Conservation (phyloP, 2,329 filamentous ascomycete species). For the Stagonosporopsis vannaccii region DNA sequence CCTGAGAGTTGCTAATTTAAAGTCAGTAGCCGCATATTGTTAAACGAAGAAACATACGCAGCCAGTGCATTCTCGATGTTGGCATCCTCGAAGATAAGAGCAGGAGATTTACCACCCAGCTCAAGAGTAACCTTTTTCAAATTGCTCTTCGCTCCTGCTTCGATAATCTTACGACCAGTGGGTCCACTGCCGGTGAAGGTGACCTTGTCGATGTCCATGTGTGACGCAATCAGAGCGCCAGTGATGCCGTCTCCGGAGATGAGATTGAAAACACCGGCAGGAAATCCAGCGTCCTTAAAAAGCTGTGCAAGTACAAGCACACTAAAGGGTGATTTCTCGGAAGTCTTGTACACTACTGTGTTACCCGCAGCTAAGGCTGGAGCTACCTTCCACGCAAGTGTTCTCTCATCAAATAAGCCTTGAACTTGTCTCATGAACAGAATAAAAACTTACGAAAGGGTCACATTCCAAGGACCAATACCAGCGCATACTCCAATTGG, state of each 20-base stretch:
- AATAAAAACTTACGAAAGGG: not conserved
- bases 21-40: not conserved
- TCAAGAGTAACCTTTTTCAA: slow-evolving; percentile 57
- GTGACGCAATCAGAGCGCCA: slow-evolving; percentile 45
- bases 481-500: slow-evolving; percentile 41
- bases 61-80: slow-evolving; percentile 55
- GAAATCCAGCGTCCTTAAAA: slow-evolving; percentile 47
- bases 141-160: slow-evolving; percentile 50
- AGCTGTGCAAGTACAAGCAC: slow-evolving; percentile 35
- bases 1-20: slow-evolving; percentile 24
- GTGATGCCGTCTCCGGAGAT: slow-evolving; percentile 38
- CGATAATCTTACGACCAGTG: slow-evolving; percentile 50
- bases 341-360: slow-evolving; percentile 41
- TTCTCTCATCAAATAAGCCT: not conserved
- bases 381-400: slow-evolving; percentile 39
- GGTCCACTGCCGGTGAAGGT: slow-evolving; percentile 51
- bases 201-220: slow-evolving; percentile 54
- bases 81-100: slow-evolving; percentile 56
- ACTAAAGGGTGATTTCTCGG: slow-evolving; percentile 40
- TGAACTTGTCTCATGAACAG: not conserved
- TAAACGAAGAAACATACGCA: not conserved
- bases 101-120: slow-evolving; percentile 57
- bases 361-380: slow-evolving; percentile 32
- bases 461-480: slow-evolving; percentile 40
- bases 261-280: slow-evolving; percentile 52